Conservation (phyloP, 345 rosid genomes). For the Salix dunnii region DNA sequence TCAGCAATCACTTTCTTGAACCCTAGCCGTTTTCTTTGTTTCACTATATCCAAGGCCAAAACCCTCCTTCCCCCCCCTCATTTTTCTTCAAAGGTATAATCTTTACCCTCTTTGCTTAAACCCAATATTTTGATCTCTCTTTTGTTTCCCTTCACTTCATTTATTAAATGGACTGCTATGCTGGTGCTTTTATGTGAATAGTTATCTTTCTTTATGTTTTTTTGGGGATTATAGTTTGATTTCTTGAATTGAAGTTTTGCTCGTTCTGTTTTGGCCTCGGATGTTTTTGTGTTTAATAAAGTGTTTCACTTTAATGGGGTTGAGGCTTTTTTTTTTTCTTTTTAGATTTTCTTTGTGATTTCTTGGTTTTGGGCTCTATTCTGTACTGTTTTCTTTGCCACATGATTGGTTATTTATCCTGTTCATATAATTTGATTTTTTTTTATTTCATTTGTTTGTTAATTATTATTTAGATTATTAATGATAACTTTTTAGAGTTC, state of each 20-base stretch:
- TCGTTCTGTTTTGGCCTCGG: neutral
- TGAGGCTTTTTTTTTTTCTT: neutral
- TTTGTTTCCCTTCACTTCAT: neutral
- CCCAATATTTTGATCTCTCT: neutral
- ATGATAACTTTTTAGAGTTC: neutral
- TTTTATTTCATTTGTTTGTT: neutral
- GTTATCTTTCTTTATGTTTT: neutral
- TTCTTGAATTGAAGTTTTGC: neutral
- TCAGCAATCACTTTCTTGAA: conserved; percentile 5
- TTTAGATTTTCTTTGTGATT: neutral
- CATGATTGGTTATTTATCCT: neutral
- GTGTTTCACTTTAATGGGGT: neutral
- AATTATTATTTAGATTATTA: neutral
- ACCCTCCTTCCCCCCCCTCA: neutral
- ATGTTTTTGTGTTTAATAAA: neutral
- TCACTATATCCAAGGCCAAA: neutral
- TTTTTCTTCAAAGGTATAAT: conserved; percentile 9
- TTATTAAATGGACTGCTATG: neutral
- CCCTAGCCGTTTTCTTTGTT: conserved; percentile 34
- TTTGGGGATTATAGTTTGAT: neutral
- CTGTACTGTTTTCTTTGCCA: neutral
- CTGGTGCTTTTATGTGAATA: neutral
- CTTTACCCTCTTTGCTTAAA: neutral
- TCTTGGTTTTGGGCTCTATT: neutral
- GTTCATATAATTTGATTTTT: neutral